Percentiles rank a stretch among this genome's conserved stretches.
phyloP scores from a whole-genome alignment of 257 asterid species.

The Anisodus tanguticus region DNA sequence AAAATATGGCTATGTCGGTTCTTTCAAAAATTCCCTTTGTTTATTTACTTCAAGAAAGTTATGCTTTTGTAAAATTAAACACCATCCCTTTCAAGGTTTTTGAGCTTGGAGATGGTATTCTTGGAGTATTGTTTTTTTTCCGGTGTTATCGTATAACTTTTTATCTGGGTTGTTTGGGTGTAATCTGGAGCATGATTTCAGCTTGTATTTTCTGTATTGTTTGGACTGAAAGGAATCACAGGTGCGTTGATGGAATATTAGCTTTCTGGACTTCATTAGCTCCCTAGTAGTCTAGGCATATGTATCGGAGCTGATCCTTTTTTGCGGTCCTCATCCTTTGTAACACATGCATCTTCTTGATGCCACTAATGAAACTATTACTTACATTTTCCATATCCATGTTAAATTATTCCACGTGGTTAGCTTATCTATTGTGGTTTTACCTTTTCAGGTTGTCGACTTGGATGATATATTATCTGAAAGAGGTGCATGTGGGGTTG shows the following conservation, averaged over 20 bases:
- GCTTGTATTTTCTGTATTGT: constrained; percentile 13
- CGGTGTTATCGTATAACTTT: background rate
- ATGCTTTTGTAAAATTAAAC: background rate
- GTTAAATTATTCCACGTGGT: background rate
- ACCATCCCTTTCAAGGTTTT: background rate
- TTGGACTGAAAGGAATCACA: background rate
- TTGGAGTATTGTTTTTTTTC: background rate
- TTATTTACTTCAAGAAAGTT: constrained; percentile 15
- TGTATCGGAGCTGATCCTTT: constrained; percentile 3
- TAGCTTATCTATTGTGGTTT: constrained; percentile 1
- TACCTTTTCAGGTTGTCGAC: constrained; percentile 70
- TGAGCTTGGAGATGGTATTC: constrained; percentile 25
- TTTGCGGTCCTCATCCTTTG: constrained; percentile 13
- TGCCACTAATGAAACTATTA: constrained; percentile 7
- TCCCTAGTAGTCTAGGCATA: background rate
- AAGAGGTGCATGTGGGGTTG: constrained; percentile 98
- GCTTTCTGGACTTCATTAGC: background rate
- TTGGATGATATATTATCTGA: constrained; percentile 87
- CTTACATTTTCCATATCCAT: background rate
- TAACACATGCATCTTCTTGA: constrained; percentile 16
- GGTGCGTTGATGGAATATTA: background rate
- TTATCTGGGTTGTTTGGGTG: background rate
- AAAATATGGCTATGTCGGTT: background rate
- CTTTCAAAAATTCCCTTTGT: background rate
- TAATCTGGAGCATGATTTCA: constrained; percentile 9